Percentiles rank a stretch among this genome's conserved stretches.
These are phyloP conservation scores for Mycena kentingensis DNA, from an alignment of 768 basidiomycete genomes.

Conservation along the genomic window DNA sequence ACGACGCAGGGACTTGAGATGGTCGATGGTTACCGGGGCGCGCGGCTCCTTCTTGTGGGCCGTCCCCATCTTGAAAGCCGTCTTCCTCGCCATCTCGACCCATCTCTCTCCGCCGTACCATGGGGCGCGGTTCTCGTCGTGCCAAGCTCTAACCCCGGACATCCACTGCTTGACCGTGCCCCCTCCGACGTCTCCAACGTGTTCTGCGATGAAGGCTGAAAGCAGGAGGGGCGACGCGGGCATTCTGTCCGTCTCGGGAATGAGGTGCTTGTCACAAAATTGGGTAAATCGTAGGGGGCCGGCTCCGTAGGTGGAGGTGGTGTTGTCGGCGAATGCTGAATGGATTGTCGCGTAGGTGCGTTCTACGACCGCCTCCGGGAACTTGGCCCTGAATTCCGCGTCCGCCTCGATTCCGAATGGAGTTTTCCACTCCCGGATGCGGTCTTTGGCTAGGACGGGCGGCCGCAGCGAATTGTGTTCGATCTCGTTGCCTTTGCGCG, in stretches of 20 bases:
- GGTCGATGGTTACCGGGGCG: slow-evolving; percentile 37
- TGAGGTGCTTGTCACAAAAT: slow-evolving; percentile 35
- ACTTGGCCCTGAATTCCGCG: slow-evolving; percentile 2
- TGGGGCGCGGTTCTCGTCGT: slow-evolving; percentile 33
- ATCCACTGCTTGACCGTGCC: slow-evolving; percentile 37
- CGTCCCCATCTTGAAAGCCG: slow-evolving; percentile 28
- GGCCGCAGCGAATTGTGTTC: slow-evolving; percentile 15
- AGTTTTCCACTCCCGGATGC: slow-evolving; percentile 25
- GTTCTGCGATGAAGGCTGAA: slow-evolving; percentile 29
- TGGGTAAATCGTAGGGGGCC: slow-evolving; percentile 38
- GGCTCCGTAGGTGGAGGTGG: slow-evolving; percentile 34
- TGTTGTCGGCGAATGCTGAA: slow-evolving; percentile 23
- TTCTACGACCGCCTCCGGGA: slow-evolving; percentile 12
- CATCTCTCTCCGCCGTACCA: slow-evolving; percentile 38
- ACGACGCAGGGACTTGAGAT: slow-evolving; percentile 28
- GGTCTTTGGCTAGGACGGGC: slow-evolving; percentile 23
- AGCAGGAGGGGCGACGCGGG: slow-evolving; percentile 36
- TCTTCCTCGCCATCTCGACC: slow-evolving; percentile 18
- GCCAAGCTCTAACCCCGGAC: slow-evolving; percentile 39
- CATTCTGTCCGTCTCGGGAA: slow-evolving; percentile 34
- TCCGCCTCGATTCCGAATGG: slow-evolving; percentile 9
- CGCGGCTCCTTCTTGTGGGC: slow-evolving; percentile 21
- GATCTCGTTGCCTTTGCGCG: slow-evolving; percentile 10
- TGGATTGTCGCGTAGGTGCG: slow-evolving; percentile 6
- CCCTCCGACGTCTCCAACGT: slow-evolving; percentile 17